Percentiles rank a stretch among this genome's conserved stretches.
phyloP scores from a whole-genome alignment of 176 grass and related monocot species.

The Musa schizocarpa region DNA sequence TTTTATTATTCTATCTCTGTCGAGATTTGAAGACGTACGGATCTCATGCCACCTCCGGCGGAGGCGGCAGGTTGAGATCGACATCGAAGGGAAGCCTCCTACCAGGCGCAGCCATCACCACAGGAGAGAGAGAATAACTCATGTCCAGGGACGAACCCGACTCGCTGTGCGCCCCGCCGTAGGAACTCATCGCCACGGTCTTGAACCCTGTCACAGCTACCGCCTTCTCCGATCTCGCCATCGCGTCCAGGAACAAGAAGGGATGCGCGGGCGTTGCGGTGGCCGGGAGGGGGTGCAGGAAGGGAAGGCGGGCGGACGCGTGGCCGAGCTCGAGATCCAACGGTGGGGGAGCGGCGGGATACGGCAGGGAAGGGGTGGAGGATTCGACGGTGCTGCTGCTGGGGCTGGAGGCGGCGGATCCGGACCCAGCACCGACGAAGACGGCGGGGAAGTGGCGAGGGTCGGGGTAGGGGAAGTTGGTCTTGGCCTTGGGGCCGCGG shows the following conservation, averaged over 20 bases:
- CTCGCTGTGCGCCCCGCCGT: not conserved
- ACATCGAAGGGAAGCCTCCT: conserved; percentile 1
- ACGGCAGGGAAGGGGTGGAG: not conserved
- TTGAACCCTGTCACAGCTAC: not conserved
- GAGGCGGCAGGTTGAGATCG: conserved; percentile 5
- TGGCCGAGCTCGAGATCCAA: not conserved
- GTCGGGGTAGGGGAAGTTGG: conserved; percentile 50
- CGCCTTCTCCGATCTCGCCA: not conserved
- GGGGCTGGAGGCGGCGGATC: not conserved
- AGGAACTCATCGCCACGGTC: not conserved
- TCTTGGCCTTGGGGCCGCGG: conserved; percentile 80
- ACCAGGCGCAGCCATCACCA: not conserved
- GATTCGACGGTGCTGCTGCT: conserved; percentile 7
- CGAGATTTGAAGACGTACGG: not conserved
- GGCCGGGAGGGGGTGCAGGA: not conserved
- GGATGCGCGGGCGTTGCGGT: not conserved
- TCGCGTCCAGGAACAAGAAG: not conserved
- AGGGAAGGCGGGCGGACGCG: not conserved
- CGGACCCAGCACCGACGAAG: not conserved
- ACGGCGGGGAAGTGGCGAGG: not conserved
- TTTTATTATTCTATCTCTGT: not conserved
- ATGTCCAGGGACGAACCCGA: not conserved
- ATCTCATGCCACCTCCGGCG: conserved; percentile 5
- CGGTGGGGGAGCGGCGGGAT: not conserved
- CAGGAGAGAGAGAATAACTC: not conserved